These are phyloP conservation scores for Adiantum capillusveneris DNA, from an alignment of 75 land plant genomes.

Conservation along the genomic window DNA sequence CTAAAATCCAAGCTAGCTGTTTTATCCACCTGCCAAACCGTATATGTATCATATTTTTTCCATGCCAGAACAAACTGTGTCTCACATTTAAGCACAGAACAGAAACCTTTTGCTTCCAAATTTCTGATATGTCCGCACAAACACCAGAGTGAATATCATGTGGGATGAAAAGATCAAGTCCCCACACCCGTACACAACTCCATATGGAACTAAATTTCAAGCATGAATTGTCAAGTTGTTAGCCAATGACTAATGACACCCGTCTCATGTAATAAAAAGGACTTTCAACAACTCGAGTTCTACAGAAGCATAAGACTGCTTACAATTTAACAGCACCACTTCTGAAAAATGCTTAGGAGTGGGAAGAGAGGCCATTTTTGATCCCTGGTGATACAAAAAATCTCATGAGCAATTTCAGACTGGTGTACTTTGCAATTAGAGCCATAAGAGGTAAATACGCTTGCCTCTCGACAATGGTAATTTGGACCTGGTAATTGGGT, in stretches of 20 bases:
- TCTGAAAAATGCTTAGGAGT: conserved; percentile 54
- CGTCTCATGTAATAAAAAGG: too few species aligned
- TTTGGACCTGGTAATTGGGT: conserved; percentile 98
- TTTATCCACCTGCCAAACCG: conserved; percentile 69
- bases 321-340: conserved; percentile 75
- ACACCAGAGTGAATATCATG: conserved; percentile 93
- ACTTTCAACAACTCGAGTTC: too few species aligned
- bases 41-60: not conserved
- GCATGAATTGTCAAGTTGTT: too few species aligned
- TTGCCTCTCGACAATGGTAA: conserved; percentile 97
- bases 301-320: too few species aligned
- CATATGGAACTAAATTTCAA: conserved; percentile 92
- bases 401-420: too few species aligned
- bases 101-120: conserved; percentile 71
- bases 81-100: not conserved
- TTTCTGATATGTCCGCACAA: conserved; percentile 72
- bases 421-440: too few species aligned
- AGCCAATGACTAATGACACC: too few species aligned
- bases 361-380: conserved; percentile 76
- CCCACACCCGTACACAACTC: conserved; percentile 93
- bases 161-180: conserved; percentile 98
- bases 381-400: conserved; percentile 49
- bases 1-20: conserved; percentile 59
- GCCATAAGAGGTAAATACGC: not conserved
- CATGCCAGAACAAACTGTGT: too few species aligned